Evolutionary conservation across 2,329 filamentous ascomycete species (phyloP).

Genomic region (Sarocladium oryzae): DNA sequence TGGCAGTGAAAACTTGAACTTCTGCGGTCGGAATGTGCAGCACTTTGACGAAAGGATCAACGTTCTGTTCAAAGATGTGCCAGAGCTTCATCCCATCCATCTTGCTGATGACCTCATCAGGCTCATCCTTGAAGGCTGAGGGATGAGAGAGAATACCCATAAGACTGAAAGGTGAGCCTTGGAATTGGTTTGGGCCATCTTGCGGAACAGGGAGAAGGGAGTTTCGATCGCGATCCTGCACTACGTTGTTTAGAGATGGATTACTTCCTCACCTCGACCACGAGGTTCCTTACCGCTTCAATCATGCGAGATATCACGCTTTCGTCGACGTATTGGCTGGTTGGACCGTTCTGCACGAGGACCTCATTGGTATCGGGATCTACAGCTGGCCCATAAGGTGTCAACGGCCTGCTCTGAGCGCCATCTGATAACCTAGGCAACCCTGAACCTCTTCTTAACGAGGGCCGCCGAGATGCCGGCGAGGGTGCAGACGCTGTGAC

Average conservation of each 20-base stretch:
- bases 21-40: conserved; percentile 63
- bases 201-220: background rate
- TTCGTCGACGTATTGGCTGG: conserved; percentile 6
- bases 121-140: conserved; percentile 1
- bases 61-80: conserved; percentile 41
- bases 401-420: background rate
- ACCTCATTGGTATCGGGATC: background rate
- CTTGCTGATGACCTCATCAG: background rate
- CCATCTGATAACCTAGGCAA: background rate
- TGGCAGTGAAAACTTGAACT: conserved; percentile 37
- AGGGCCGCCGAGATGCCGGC: background rate
- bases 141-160: conserved; percentile 7
- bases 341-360: conserved; percentile 2
- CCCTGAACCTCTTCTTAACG: background rate
- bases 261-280: too few species aligned
- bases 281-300: conserved; percentile 7
- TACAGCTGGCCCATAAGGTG: background rate
- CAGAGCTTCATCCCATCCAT: conserved; percentile 5
- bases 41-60: conserved; percentile 66
- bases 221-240: background rate
- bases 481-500: background rate
- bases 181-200: background rate
- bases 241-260: too few species aligned
- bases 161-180: background rate
- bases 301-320: conserved; percentile 1